phyloP scores from a whole-genome alignment of 164 flowering plant genomes.

The Magnolia kwangsiensis region DNA sequence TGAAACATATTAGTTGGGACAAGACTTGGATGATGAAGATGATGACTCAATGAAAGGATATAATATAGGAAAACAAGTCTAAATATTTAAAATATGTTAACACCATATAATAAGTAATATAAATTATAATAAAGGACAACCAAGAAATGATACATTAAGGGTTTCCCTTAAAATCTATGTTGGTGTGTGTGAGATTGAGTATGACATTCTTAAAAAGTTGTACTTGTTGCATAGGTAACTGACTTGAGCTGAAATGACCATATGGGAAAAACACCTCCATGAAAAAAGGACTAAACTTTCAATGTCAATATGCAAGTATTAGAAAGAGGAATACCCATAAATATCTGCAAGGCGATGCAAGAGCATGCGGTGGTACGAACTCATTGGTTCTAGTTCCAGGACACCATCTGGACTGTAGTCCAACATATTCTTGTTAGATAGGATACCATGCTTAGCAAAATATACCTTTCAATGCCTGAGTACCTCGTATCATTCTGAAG shows the following conservation, averaged over 20 bases:
- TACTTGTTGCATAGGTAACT: neutral
- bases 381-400: constrained; percentile 83
- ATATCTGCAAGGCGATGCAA: constrained; percentile 96
- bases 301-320: neutral
- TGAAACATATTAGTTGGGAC: too few species aligned
- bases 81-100: too few species aligned
- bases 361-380: constrained; percentile 77
- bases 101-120: too few species aligned
- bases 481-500: constrained; percentile 74
- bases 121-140: too few species aligned
- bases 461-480: neutral
- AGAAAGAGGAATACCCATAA: constrained; percentile 54
- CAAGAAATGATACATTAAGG: neutral
- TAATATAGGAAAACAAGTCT: neutral
- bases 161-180: neutral
- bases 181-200: neutral
- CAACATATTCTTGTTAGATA: constrained; percentile 5
- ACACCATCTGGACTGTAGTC: constrained; percentile 58
- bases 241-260: neutral
- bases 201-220: neutral
- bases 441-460: neutral
- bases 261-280: neutral
- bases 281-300: neutral
- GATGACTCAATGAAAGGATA: neutral
- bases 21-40: neutral